Evolutionary conservation across 441 rosid species (phyloP).

Genomic region (Corymbia calophylla): DNA sequence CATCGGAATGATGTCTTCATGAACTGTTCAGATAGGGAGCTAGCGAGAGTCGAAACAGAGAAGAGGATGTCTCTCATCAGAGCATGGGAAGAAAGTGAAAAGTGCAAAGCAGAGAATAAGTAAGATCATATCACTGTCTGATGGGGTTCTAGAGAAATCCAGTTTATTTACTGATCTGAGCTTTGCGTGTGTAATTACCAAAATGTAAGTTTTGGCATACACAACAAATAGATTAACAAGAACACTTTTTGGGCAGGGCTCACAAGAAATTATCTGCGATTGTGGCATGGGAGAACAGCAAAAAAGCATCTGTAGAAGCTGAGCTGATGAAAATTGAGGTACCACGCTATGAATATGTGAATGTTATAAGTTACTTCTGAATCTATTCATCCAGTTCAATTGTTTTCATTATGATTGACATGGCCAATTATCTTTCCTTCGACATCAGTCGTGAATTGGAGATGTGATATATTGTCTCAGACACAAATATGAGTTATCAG

Average conservation of each 20-base stretch:
- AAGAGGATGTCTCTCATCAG: conserved; percentile 64
- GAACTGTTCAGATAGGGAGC: conserved; percentile 51
- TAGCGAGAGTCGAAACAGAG: conserved; percentile 80
- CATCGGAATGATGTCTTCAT: neutral
- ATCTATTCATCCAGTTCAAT: neutral
- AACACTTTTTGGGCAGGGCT: conserved; percentile 39
- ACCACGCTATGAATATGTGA: neutral
- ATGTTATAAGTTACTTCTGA: neutral
- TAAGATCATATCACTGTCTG: conserved; percentile 4
- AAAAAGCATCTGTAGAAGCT: conserved; percentile 70
- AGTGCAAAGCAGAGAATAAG: conserved; percentile 88
- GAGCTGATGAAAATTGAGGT: conserved; percentile 76
- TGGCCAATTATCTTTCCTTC: neutral
- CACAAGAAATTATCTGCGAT: conserved; percentile 68
- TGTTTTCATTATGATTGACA: neutral
- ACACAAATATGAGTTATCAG: neutral
- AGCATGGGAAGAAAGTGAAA: conserved; percentile 99
- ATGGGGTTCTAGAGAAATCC: neutral
- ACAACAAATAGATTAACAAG: neutral
- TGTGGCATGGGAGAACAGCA: conserved; percentile 80
- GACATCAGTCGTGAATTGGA: neutral
- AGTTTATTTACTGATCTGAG: neutral
- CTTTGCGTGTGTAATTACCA: neutral
- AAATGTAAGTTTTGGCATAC: neutral
- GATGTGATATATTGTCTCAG: neutral